Base-by-base conservation (phyloP, 371 early-diverging fungal species). In the Lichtheimia corymbifera region DNA sequence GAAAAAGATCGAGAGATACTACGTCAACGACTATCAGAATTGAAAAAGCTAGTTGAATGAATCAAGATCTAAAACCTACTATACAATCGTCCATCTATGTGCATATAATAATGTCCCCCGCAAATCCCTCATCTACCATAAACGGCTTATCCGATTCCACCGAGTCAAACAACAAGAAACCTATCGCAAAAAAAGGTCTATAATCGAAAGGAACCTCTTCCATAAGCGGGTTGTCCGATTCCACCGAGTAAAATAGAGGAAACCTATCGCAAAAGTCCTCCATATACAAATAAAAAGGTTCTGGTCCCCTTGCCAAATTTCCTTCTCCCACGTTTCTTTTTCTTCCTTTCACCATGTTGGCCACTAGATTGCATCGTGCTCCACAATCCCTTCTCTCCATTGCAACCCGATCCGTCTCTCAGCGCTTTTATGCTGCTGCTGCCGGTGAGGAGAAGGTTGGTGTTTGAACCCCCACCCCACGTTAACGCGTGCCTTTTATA, bases 1-100 rank as follows among this genome's bases (percentile, higher is more conserved):
- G 95, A 94, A 74, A 87, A 83, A 62, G 88, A 91, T 58, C 71
- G 89, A 53, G 86, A 86, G 55, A 66, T 62, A 0, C 71, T 91
- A 58, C 64, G 76, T 9, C 84, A 85, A 49, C 84, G 89, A 62
- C 66, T 90, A 55, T 78, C 72, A 15, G 89, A 88, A 28, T 66
- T 92, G 50, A 74, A 83, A 47, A 41, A 49, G 25, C 56, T 56
- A 22, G 55, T 62, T 17, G 50, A 56, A 40, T 62, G 43, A 61
- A 27, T 41, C 30, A 62, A 49, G 47, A 47, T 22, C 47, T 47
- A 47, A 22, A 47, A 47, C 4, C 6, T 0, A 1, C 0, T 13
- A 22, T 35, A 35, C 7, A 28, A 5, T 35, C 35, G 9, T 35
- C 35, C 35, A 35, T 35, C 35, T 35, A 35, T 35, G 35, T 35